These are phyloP conservation scores for Suillus decipiens DNA, from an alignment of 768 basidiomycete genomes.

Conservation along the genomic window DNA sequence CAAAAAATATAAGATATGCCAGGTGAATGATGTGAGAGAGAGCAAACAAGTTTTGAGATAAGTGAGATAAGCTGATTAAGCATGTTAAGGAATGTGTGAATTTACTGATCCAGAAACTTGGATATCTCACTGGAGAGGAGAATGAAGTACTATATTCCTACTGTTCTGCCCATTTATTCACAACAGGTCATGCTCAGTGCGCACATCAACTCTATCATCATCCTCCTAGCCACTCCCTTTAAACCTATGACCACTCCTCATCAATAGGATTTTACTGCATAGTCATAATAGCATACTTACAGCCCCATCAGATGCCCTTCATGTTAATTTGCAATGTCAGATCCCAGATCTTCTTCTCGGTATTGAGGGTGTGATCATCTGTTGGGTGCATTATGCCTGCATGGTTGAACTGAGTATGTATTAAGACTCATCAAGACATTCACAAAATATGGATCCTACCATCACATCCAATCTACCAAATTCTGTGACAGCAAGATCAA, in stretches of 20 bases:
- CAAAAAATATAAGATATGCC: too few relatives aligned
- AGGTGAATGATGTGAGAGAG: too few relatives aligned
- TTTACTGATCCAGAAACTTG: too few relatives aligned
- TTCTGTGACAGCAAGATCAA: conserved; percentile 75
- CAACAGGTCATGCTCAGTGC: conserved; percentile 77
- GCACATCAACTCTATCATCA: conserved; percentile 81
- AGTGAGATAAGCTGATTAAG: too few relatives aligned
- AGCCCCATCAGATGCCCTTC: conserved; percentile 99
- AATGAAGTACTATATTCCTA: conserved; percentile 55
- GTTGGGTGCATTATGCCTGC: conserved; percentile 97
- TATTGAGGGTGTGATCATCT: conserved; percentile 94
- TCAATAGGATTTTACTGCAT: conserved; percentile 91
- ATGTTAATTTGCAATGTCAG: conserved; percentile 92
- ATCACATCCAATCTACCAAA: conserved; percentile 96
- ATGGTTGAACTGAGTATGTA: conserved; percentile 78
- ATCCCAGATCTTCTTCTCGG: conserved; percentile 96
- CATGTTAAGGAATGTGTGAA: too few relatives aligned
- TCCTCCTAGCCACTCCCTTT: conserved; percentile 87
- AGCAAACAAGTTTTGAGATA: too few relatives aligned
- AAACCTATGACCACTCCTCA: conserved; percentile 51
- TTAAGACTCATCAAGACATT: conserved; percentile 6
- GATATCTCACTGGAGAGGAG: conserved; percentile 90
- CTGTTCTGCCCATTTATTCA: not conserved
- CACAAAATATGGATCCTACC: conserved; percentile 44
- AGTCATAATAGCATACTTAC: conserved; percentile 94